Conservation (phyloP, 306 rosid species). For the Delonix regia region DNA sequence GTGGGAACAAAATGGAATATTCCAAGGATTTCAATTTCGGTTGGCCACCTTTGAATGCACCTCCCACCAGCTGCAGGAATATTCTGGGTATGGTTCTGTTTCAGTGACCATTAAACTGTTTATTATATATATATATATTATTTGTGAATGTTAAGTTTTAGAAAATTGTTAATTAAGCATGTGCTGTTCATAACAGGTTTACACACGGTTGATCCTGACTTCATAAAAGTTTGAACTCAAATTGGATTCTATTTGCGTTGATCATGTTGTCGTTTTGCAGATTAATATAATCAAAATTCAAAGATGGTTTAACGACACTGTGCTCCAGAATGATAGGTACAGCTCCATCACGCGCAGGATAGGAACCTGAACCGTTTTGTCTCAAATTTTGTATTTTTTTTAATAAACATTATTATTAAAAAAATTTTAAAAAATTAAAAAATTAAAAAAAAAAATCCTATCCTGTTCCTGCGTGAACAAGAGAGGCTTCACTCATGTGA, state of each 20-base stretch:
- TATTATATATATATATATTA: not conserved
- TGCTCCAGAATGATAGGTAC: not conserved
- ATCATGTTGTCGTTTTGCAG: not conserved
- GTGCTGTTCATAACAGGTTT: not conserved
- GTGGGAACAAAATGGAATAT: slow-evolving; percentile 51
- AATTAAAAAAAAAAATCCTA: too few species aligned
- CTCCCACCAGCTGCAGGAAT: not conserved
- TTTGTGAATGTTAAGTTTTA: not conserved
- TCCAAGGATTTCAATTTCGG: slow-evolving; percentile 31
- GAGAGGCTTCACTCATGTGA: too few species aligned
- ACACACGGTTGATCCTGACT: not conserved
- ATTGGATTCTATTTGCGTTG: not conserved
- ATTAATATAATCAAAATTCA: not conserved
- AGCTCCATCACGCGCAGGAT: too few species aligned
- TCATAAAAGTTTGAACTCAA: not conserved
- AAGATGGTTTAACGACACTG: not conserved
- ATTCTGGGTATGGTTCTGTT: slow-evolving; percentile 40
- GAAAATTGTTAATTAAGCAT: slow-evolving; percentile 3
- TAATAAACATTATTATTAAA: too few species aligned
- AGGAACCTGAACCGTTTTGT: too few species aligned
- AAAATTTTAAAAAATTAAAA: too few species aligned
- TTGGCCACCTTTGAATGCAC: slow-evolving; percentile 26
- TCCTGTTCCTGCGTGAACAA: too few species aligned
- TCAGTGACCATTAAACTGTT: not conserved
- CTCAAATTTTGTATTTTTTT: too few species aligned